Evolutionary conservation across 2,329 filamentous ascomycete species (phyloP), one percentile per base, ranked within the genome.

Genomic region (Epichloe uncinata): DNA sequence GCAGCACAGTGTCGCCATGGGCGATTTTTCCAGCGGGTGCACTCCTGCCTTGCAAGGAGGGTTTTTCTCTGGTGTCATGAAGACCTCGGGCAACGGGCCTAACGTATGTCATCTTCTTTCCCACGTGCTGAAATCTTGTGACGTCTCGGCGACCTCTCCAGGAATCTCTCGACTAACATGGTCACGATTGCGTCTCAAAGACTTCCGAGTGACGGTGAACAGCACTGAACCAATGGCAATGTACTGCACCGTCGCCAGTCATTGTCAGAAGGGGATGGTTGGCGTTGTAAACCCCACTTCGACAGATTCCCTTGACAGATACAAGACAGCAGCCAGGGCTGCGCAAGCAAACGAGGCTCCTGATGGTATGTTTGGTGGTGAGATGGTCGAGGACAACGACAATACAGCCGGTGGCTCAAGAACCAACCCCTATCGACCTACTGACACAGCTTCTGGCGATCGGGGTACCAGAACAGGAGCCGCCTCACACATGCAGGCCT

Each of bases 21-120:
- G 71, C 30, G 65, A 69, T 41, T 77, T 76, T 57, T 64, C 64
- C 50, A 64, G 69, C 13, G 73, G 74, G 1, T 79, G 75, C 60
- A 55, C 68, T 30, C 72, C 73, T 15, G 48, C 52, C 11, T 15
- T 41, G 2, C 38, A 50, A 4, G 51, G 47, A 5, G 51, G 51
- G 3, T 50, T 53, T 45, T 54, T 53, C 45, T 58, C 54, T 43
- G 53, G 53, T 33, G 9, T 44, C 15, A 18, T 53, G 56, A 33
- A 49, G n/a, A 6, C 50, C 4, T 16, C 16, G 11, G 43, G 35
- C 12, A 38, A 11, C 35, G 18, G 18, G 16, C 33, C 34, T n/a
- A 40, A 40, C 37, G 50, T 51, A 43, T 45, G 50, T 50, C 38
- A 44, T 5, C 16, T 18, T 44, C 26, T n/a, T 35, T 30, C n/a